These are phyloP conservation scores for Iberis pinnata DNA, from an alignment of 345 rosid species.

Conservation along the genomic window DNA sequence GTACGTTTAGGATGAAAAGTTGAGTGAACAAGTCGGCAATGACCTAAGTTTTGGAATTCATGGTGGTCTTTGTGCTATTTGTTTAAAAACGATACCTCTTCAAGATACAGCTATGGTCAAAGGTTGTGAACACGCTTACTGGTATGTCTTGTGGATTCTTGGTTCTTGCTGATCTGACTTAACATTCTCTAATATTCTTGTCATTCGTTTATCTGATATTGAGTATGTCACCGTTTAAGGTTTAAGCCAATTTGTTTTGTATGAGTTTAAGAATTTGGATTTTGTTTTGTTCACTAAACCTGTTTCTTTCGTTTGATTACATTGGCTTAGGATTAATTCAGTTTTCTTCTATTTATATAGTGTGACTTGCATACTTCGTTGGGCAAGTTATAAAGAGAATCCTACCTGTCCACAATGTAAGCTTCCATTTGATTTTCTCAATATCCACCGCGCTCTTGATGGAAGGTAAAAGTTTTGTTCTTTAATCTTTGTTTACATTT, in stretches of 20 bases:
- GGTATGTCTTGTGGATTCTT: constrained; percentile 39
- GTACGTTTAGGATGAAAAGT: constrained; percentile 40
- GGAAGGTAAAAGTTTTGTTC: constrained; percentile 49
- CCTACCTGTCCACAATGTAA: constrained; percentile 93
- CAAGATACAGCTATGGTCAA: constrained; percentile 86
- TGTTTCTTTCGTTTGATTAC: not conserved
- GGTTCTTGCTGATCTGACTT: constrained; percentile 1
- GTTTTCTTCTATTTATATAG: constrained; percentile 40
- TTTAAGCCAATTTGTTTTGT: constrained; percentile 1
- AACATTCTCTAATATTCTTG: not conserved
- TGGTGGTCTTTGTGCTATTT: constrained; percentile 77
- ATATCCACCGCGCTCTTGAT: constrained; percentile 73
- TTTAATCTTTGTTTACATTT: not conserved
- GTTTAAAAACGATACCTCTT: constrained; percentile 72
- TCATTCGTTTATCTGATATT: not conserved
- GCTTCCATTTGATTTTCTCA: constrained; percentile 75
- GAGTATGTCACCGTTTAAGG: not conserved
- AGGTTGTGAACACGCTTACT: constrained; percentile 96
- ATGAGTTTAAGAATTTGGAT: not conserved
- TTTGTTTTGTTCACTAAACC: not conserved
- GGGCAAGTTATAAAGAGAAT: constrained; percentile 67
- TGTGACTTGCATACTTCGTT: constrained; percentile 78
- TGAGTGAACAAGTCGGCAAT: constrained; percentile 15
- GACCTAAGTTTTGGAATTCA: constrained; percentile 49
- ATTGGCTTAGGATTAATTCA: constrained; percentile 11